Conservation (phyloP, 2,329 filamentous ascomycete genomes). For the Curvularia spicifera region DNA sequence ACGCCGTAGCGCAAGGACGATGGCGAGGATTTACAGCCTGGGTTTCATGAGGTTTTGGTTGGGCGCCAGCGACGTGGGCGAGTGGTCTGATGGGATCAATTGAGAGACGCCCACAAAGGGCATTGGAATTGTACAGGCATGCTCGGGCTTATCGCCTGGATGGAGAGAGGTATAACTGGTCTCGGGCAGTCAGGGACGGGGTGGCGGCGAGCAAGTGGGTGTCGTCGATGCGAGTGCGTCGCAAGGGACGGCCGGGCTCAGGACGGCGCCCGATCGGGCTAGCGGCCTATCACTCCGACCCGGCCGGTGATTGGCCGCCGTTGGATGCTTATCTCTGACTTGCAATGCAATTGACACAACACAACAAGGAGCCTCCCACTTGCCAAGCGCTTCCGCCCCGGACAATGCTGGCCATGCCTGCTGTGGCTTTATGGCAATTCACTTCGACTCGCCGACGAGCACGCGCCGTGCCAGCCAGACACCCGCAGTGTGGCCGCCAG, state of each 20-base stretch:
- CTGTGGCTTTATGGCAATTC: slow-evolving; percentile 12
- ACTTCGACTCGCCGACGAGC: slow-evolving; percentile 13
- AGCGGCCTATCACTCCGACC: background rate
- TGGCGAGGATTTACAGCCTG: slow-evolving; percentile 5
- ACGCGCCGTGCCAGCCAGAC: slow-evolving; percentile 20
- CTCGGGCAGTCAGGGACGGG: slow-evolving; percentile 13
- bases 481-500: slow-evolving; percentile 21
- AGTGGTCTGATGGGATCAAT: background rate
- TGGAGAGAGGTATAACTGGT: slow-evolving; percentile 14
- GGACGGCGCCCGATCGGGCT: slow-evolving; percentile 12
- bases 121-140: background rate
- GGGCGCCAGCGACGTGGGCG: slow-evolving; percentile 9
- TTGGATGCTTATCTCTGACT: slow-evolving; percentile 15
- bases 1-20: slow-evolving; percentile 10
- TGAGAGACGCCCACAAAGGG: background rate
- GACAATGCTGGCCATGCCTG: slow-evolving; percentile 29
- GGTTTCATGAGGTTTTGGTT: slow-evolving; percentile 6
- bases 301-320: slow-evolving; percentile 6
- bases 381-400: slow-evolving; percentile 39
- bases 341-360: slow-evolving; percentile 26
- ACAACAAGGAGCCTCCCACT: slow-evolving; percentile 29
- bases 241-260: slow-evolving; percentile 9
- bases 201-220: slow-evolving; percentile 10
- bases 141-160: slow-evolving; percentile 16
- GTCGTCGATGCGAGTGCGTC: slow-evolving; percentile 8